phyloP scores from a whole-genome alignment of 192 early-diverging fungal genomes.

The Paraglomus occultum region DNA sequence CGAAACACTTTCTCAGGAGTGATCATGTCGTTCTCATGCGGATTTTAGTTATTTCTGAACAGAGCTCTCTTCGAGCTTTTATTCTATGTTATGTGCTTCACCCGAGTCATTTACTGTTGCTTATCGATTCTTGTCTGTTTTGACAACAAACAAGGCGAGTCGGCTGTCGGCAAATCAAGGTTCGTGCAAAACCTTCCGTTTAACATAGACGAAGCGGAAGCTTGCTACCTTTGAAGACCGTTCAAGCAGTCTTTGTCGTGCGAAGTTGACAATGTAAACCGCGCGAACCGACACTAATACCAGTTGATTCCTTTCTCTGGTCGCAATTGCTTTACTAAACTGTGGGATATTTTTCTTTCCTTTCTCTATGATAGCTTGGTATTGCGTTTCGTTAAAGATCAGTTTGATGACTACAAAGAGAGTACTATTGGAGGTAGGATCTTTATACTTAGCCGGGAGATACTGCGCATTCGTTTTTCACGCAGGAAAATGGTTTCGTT shows the following conservation, averaged over 20 bases:
- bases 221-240: neutral
- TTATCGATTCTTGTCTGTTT: neutral
- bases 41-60: neutral
- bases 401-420: constrained; percentile 92
- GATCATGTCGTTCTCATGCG: neutral
- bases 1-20: neutral
- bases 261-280: neutral
- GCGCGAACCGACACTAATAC: neutral
- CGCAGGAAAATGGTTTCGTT: neutral
- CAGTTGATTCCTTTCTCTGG: neutral
- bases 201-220: too few relatives aligned
- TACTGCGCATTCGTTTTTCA: too few relatives aligned
- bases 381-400: constrained; percentile 87
- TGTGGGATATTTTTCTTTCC: neutral
- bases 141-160: constrained; percentile 46
- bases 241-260: neutral
- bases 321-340: neutral
- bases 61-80: neutral
- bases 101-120: neutral
- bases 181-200: constrained; percentile 28
- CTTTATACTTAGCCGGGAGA: neutral
- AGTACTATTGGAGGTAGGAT: constrained; percentile 79
- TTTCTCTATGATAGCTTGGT: constrained; percentile 57
- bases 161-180: constrained; percentile 70
- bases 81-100: neutral